Evolutionary conservation across 306 rosid species (phyloP).

Genomic region (Lotus japonicus): DNA sequence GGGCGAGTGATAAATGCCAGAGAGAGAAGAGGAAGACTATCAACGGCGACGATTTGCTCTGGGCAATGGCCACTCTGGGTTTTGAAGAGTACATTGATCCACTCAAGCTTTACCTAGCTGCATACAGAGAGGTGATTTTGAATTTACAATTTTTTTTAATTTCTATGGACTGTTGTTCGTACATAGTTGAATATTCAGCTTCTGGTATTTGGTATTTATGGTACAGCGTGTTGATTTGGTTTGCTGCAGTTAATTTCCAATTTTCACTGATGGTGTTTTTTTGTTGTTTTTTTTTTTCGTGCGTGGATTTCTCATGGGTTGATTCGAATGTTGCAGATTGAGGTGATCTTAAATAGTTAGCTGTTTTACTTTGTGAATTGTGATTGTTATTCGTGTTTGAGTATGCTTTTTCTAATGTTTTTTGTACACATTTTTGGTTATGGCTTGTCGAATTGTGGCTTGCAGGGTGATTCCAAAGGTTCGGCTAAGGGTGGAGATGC

Average conservation of each 20-base stretch:
- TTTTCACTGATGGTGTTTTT: conserved; percentile 16
- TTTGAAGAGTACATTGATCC: conserved; percentile 86
- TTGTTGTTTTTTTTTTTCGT: neutral
- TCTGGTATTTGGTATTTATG: neutral
- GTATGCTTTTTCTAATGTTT: neutral
- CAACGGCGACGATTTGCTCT: conserved; percentile 84
- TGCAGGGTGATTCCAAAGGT: conserved; percentile 87
- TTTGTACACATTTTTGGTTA: neutral
- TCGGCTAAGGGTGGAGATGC: conserved; percentile 71
- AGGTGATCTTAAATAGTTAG: conserved; percentile 42
- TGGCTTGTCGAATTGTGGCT: conserved; percentile 13
- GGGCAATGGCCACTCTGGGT: conserved; percentile 89
- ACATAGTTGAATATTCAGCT: neutral
- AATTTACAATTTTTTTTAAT: neutral
- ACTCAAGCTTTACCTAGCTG: conserved; percentile 56
- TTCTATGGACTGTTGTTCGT: too few relatives aligned
- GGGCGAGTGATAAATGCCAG: conserved; percentile 93
- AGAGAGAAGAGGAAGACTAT: conserved; percentile 90
- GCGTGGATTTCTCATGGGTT: conserved; percentile 15
- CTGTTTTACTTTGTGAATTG: neutral
- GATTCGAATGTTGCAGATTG: conserved; percentile 53
- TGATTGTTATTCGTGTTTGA: neutral
- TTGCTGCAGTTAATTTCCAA: neutral
- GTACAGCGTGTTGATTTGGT: neutral
- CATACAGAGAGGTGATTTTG: conserved; percentile 60